Conservation (phyloP, 805 yeast genomes). For the Komagataella kurtzmanii region DNA sequence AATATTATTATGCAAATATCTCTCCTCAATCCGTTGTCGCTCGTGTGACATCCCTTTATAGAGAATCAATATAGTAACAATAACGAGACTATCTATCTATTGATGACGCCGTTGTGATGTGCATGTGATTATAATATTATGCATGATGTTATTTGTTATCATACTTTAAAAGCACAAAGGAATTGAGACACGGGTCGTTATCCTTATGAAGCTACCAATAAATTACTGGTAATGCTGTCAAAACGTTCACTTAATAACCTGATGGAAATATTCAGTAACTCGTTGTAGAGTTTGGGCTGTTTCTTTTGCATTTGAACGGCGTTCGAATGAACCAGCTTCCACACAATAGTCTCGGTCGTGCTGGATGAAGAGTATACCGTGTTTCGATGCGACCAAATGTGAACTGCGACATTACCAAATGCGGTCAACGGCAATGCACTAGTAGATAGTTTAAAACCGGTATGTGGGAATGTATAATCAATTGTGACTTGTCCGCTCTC, state of each 20-base stretch:
- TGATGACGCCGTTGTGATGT: neutral
- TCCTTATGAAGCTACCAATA: conserved; percentile 42
- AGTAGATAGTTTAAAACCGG: conserved; percentile 12
- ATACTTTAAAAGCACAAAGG: neutral
- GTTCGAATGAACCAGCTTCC: conserved; percentile 44
- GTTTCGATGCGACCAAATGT: conserved; percentile 21
- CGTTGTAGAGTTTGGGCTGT: conserved; percentile 45
- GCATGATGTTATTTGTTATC: neutral
- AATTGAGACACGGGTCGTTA: neutral
- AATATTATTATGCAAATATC: neutral
- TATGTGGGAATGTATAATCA: conserved; percentile 26
- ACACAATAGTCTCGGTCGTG: conserved; percentile 37
- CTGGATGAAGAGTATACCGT: conserved; percentile 28
- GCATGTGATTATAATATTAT: neutral
- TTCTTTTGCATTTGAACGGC: conserved; percentile 32
- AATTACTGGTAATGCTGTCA: conserved; percentile 63
- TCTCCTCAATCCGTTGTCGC: neutral
- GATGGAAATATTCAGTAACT: conserved; percentile 47
- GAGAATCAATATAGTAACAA: neutral
- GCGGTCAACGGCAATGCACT: conserved; percentile 59
- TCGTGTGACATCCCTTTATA: neutral
- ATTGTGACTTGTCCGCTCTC: conserved; percentile 38
- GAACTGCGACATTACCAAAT: conserved; percentile 45
- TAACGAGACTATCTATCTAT: neutral
- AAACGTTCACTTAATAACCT: conserved; percentile 58